Evolutionary conservation across 352 stramenopile genomes (phyloP).

Genomic region (Peronospora belbahrii): DNA sequence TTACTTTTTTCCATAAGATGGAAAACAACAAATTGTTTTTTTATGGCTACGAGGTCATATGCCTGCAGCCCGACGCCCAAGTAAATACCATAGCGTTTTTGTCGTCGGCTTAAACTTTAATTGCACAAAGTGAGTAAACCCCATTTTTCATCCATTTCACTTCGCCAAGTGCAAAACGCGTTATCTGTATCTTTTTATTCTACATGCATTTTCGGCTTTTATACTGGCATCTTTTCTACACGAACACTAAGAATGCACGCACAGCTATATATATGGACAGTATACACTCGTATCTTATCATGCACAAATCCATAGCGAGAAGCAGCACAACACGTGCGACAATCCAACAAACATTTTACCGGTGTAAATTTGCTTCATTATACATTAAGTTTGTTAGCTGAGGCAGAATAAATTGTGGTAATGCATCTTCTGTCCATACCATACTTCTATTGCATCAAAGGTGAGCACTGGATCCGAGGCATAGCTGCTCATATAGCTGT

Average conservation of each 20-base stretch:
- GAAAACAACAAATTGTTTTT: constrained; percentile 6
- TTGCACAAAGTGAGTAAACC: constrained; percentile 29
- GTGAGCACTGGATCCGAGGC: constrained; percentile 6
- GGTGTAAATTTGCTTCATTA: no score
- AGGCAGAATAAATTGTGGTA: constrained; percentile 1
- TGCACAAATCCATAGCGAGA: constrained; percentile 6
- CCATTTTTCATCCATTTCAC: constrained; percentile 18
- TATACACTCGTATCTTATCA: background rate
- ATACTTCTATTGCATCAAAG: constrained; percentile 4
- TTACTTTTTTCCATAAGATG: constrained; percentile 4
- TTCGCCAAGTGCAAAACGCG: constrained; percentile 3
- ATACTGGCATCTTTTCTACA: background rate
- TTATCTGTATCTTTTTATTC: background rate
- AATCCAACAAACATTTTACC: no score
- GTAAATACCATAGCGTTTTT: constrained; percentile 22
- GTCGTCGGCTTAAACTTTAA: constrained; percentile 9
- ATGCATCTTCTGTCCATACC: background rate
- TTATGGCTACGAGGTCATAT: constrained; percentile 8
- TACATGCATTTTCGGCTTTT: background rate
- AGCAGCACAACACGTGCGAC: no score
- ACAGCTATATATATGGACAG: constrained; percentile 2
- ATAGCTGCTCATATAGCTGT: constrained; percentile 4
- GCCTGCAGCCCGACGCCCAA: constrained; percentile 15
- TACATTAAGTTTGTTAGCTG: constrained; percentile 5
- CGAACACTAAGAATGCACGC: background rate